A percentile compares a stretch with the other conserved stretches of the same genome.
Conservation (phyloP, 2,329 filamentous ascomycete genomes). For the Emergomyces orientalis region DNA sequence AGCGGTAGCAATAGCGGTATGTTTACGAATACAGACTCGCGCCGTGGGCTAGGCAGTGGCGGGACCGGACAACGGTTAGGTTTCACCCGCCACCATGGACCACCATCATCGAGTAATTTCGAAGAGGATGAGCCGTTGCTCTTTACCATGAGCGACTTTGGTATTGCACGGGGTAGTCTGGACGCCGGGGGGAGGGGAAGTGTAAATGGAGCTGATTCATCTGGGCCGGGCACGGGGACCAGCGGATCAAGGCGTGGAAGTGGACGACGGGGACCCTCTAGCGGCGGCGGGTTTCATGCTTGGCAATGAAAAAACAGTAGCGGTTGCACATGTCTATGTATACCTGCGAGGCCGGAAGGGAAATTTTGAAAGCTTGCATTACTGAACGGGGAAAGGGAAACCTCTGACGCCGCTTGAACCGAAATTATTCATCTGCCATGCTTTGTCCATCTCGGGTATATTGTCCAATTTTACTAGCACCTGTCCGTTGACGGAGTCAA, state of each 20-base stretch:
- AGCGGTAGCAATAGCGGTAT: slow-evolving; percentile 35
- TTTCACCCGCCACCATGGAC: slow-evolving; percentile 24
- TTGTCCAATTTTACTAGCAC: background rate
- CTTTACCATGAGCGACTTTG: slow-evolving; percentile 41
- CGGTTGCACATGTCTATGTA: background rate
- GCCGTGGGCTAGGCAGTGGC: slow-evolving; percentile 23
- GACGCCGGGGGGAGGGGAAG: slow-evolving; percentile 26
- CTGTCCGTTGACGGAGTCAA: background rate
- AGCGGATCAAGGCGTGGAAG: slow-evolving; percentile 28
- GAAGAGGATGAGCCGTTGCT: slow-evolving; percentile 39
- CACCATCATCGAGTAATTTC: slow-evolving; percentile 21
- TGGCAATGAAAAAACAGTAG: background rate
- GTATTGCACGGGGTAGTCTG: slow-evolving; percentile 33
- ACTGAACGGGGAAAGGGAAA: background rate
- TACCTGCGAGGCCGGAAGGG: background rate
- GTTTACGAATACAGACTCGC: slow-evolving; percentile 25
- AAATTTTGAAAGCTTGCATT: background rate
- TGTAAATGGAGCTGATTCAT: slow-evolving; percentile 1
- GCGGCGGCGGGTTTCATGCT: slow-evolving; percentile 18
- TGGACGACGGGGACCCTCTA: slow-evolving; percentile 25
- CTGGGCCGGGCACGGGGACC: slow-evolving; percentile 9
- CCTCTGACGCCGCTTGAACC: background rate
- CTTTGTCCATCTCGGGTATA: background rate
- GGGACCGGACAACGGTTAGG: slow-evolving; percentile 24
- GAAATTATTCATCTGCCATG: background rate